Percentiles rank a stretch among this genome's conserved stretches.
Evolutionary conservation across 75 land plant species (phyloP).

Genomic region (Larix kaempferi): DNA sequence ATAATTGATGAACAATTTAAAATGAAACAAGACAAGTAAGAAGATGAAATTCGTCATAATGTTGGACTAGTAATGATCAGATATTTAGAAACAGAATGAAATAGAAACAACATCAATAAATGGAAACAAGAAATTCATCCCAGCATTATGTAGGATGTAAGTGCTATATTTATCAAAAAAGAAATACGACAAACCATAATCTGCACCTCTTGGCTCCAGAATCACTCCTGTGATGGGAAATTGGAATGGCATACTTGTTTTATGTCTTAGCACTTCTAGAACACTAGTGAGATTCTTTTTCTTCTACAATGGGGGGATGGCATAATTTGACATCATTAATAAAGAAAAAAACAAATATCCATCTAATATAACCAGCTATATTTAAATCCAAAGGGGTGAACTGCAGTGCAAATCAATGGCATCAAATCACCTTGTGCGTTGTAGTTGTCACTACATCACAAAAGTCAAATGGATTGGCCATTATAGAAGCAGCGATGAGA

Average conservation of each 20-base stretch:
- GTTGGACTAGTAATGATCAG: background rate
- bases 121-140: background rate
- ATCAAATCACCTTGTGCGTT: conserved; percentile 70
- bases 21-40: too few species aligned
- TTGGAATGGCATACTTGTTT: too few species aligned
- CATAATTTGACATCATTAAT: too few species aligned
- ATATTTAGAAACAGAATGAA: background rate
- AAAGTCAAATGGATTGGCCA: conserved; percentile 81
- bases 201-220: background rate
- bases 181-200: too few species aligned
- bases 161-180: too few species aligned
- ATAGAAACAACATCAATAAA: background rate
- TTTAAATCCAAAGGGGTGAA: background rate
- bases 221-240: background rate
- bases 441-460: conserved; percentile 96
- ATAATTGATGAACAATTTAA: too few species aligned
- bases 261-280: too few species aligned
- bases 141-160: background rate
- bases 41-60: too few species aligned
- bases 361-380: too few species aligned
- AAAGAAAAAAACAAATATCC: too few species aligned
- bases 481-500: conserved; percentile 81
- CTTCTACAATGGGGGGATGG: too few species aligned
- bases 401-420: background rate
- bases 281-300: too few species aligned